Base-by-base conservation (phyloP, 2,329 filamentous ascomycete genomes). In the Fusarium globosum region DNA sequence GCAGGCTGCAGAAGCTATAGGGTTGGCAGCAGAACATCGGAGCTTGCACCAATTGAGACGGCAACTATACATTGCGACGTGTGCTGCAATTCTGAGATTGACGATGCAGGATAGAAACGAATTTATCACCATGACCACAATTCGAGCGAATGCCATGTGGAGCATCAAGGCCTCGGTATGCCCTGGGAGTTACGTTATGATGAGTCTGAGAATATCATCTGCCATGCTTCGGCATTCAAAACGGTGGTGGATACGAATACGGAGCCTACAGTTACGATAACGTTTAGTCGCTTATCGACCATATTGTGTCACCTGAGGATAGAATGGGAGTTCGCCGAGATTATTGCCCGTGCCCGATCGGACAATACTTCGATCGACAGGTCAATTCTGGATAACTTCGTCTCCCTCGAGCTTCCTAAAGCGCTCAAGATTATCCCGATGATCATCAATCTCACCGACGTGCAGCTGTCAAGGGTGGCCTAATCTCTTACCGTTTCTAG, bases 401-500 rank as follows among this genome's bases (percentile, higher is more conserved):
- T 58, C 55, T 48, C 55, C 39, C 23, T 58, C 33, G 26, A 58
- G 9, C 55, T 58, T 48, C 55, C 55, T n/a, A 58, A 58, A 56
- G 11, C 26, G 52, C 18, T 42, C 26, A 42, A 42, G 38, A 28
- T 20, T 15, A 30, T 23, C 15, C 8, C 26, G 23, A n/a, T 15
- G 10, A 42, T 11, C 8, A 12, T 56, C 21, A 42, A 56, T 56
- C 52, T 56, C 52, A 42, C 52, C 26, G 26, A 20, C 12, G 8
- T 23, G 21, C 36, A 51, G 42, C 12, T 38, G 35, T 36, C 42
- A 26, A 49, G 36, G 38, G 14, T 35, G 58, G 36, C 36, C 58
- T 1, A 23, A 33, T 41, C 57, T 63, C n/a, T 63, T 65, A 65
- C 64, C 51, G 26, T 6, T 65, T 67, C 26, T 4, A 46, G 64